Evolutionary conservation across 1,139 yeast species (phyloP), one percentile per base, ranked within the genome.

Genomic region (Pneumocystis carinii): DNA sequence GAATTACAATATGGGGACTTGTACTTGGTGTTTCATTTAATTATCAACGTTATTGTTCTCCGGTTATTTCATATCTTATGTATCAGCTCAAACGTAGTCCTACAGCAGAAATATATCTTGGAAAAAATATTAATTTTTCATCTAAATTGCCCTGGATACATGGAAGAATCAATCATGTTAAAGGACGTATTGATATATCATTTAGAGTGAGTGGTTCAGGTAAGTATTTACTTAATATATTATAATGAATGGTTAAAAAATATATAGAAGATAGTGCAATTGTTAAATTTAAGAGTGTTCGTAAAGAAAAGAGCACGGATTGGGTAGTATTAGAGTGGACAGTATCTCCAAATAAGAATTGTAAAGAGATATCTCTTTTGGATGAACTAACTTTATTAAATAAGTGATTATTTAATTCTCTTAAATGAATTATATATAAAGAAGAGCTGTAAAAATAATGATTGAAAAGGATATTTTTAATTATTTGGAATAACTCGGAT

Each of bases 161-260:
- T 64, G 98, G 98, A 7, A 81, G 83, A 60, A 77, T 92, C 68
- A 89, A 90, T 70, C 88, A 94, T 48, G 88, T 88, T 66, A 80
- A 83, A 65, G 97, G 97, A 19, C 77, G 81, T 29, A 86, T 92
- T 60, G 86, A 90, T 72, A 83, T 92, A 68, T 74, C 75, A 41
- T 89, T 89, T 70, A 75, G 79, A 57, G 87, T 89, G 59, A 79
- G 80, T 69, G 98, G 97, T 48, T 48, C 55, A 12, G 15, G 55
- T 48, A 48, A 24, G 55, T 24, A 1, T 48, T 48, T 10, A 24
- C 27, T 24, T 48, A 1, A 1, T 48, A 24, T 48, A 12, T 3
- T 48, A 12, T 12, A 19, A 41, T 32, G 14, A 24, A 48, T 17
- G 14, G 19, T 24, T 48, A 12, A 48, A 24, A 48, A 48, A 10